Conservation (phyloP, 176 grass and related monocot species). For the Tuctoria greenei region DNA sequence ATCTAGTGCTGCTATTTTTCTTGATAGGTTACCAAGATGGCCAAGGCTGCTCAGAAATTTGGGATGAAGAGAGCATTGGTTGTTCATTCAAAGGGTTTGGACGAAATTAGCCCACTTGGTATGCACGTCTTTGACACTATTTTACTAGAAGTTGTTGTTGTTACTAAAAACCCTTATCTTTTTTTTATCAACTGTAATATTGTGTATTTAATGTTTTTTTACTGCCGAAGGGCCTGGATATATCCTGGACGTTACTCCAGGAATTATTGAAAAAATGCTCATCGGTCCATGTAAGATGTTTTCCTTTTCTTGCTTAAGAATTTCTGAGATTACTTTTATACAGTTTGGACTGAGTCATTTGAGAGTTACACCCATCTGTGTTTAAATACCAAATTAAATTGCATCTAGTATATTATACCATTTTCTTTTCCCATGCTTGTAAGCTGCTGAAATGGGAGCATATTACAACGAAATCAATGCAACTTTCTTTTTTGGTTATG, state of each 20-base stretch:
- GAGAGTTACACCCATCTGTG: not conserved
- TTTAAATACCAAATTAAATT: not conserved
- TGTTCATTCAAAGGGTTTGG: conserved; percentile 94
- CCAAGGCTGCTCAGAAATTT: conserved; percentile 80
- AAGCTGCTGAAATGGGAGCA: conserved; percentile 8
- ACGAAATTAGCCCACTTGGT: conserved; percentile 99
- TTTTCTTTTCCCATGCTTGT: conserved; percentile 6
- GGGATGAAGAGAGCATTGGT: conserved; percentile 94
- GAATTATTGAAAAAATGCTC: conserved; percentile 68
- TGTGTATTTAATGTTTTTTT: conserved; percentile 24
- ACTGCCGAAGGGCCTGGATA: conserved; percentile 77
- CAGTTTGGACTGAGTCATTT: not conserved
- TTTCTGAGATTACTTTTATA: not conserved
- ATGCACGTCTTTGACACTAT: conserved; percentile 52
- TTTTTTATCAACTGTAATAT: conserved; percentile 30
- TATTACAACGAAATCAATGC: not conserved
- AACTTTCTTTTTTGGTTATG: too few relatives aligned
- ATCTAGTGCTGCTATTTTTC: not conserved
- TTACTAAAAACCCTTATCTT: not conserved
- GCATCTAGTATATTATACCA: not conserved
- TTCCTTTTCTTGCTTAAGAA: conserved; percentile 18
- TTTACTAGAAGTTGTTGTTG: not conserved
- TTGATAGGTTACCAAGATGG: conserved; percentile 89
- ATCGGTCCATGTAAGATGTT: conserved; percentile 86
- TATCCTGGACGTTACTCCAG: conserved; percentile 87